Percentiles rank a stretch among this genome's conserved stretches.
Evolutionary conservation across 2,329 filamentous ascomycete species (phyloP).

Genomic region (Tolypocladium amazonense): DNA sequence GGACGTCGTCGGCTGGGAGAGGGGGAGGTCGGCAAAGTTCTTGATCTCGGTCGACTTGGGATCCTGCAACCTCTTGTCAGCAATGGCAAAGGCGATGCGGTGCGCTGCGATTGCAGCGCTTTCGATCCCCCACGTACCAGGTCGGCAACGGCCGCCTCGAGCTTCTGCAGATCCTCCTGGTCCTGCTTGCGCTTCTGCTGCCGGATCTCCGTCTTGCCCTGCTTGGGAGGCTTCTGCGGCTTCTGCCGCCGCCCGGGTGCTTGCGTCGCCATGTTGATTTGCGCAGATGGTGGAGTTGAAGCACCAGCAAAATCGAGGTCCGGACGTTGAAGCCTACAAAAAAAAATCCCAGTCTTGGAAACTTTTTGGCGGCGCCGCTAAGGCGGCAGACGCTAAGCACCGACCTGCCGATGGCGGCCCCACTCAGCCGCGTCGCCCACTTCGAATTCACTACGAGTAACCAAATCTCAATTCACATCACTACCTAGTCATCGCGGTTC

Average conservation of each 20-base stretch:
- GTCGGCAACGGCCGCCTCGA: constrained; percentile 21
- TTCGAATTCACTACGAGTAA: no score
- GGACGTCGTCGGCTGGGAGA: constrained; percentile 68
- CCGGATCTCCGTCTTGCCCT: constrained; percentile 19
- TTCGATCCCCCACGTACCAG: constrained; percentile 14
- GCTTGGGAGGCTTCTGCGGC: constrained; percentile 14
- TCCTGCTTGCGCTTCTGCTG: constrained; percentile 27
- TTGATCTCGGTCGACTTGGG: constrained; percentile 47
- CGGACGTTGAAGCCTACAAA: not conserved
- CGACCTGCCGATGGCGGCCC: not conserved
- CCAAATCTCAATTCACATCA: no score
- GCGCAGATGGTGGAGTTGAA: not conserved
- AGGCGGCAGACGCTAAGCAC: not conserved
- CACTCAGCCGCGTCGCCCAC: no score
- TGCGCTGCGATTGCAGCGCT: no score
- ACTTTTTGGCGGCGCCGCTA: not conserved
- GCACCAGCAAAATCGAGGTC: not conserved
- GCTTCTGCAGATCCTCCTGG: constrained; percentile 21
- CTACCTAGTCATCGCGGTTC: no score
- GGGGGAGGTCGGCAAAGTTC: constrained; percentile 72
- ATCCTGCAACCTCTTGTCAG: constrained; percentile 33
- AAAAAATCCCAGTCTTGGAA: not conserved
- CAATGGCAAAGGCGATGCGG: not conserved
- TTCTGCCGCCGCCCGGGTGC: constrained; percentile 13
- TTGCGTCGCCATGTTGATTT: constrained; percentile 16